Evolutionary conservation across 805 yeast genomes (phyloP).

Genomic region (Zygosaccharomyces rouxii): DNA sequence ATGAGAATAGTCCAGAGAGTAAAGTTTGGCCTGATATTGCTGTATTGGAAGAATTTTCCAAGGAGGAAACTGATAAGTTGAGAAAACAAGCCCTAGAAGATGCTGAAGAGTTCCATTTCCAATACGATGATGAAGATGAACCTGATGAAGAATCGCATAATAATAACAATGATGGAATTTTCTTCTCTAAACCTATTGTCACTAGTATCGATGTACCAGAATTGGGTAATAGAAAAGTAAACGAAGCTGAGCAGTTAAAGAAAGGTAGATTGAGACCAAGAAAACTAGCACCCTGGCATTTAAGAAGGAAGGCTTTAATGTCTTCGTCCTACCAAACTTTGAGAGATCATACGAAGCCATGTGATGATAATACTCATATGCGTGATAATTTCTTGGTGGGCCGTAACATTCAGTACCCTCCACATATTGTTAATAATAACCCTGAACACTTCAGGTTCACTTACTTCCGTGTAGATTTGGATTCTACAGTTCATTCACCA

Average conservation of each 20-base stretch:
- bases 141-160: conserved; percentile 13
- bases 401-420: conserved; percentile 39
- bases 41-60: conserved; percentile 71
- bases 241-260: conserved; percentile 49
- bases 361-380: conserved; percentile 13
- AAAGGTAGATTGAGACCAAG: conserved; percentile 72
- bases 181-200: conserved; percentile 41
- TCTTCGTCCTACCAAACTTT: conserved; percentile 10
- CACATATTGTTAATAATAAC: conserved; percentile 42
- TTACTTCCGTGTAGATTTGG: conserved; percentile 84
- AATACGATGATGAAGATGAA: conserved; percentile 35
- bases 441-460: conserved; percentile 73
- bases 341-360: conserved; percentile 13
- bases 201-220: conserved; percentile 43
- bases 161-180: conserved; percentile 30
- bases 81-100: conserved; percentile 40
- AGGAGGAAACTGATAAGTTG: conserved; percentile 55
- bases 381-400: conserved; percentile 31
- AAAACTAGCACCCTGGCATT: conserved; percentile 71
- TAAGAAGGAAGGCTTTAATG: conserved; percentile 20
- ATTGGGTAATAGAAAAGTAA: conserved; percentile 42
- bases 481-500: conserved; percentile 86
- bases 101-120: conserved; percentile 37
- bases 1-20: conserved; percentile 29
- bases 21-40: conserved; percentile 77